Conservation (phyloP, 352 stramenopile genomes). For the Globisporangium radiosum region DNA sequence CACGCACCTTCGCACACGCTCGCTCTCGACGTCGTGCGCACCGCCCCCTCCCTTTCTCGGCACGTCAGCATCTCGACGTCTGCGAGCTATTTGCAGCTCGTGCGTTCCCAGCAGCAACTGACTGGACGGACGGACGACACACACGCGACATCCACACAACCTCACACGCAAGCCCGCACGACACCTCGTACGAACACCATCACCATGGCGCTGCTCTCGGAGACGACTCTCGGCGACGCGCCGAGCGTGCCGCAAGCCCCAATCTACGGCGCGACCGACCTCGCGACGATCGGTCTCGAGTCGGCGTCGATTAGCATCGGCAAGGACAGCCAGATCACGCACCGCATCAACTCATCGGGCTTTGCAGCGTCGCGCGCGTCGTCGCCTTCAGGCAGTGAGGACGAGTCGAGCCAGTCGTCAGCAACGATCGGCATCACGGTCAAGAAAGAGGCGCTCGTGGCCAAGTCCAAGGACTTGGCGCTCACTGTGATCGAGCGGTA, state of each 20-base stretch:
- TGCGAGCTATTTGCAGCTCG: too few species aligned
- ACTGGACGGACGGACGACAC: background rate
- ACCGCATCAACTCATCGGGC: constrained; percentile 17
- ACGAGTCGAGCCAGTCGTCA: constrained; percentile 25
- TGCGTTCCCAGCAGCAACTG: too few species aligned
- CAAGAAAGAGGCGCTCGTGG: constrained; percentile 17
- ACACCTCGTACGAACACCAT: background rate
- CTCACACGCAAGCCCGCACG: background rate
- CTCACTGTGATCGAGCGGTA: constrained; percentile 60
- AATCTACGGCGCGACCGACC: constrained; percentile 9
- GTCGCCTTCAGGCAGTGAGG: constrained; percentile 27
- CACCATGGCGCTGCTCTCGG: constrained; percentile 11
- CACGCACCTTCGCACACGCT: too few species aligned
- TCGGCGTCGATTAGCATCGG: background rate
- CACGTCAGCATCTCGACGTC: too few species aligned
- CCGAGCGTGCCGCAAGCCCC: background rate
- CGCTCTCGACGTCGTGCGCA: too few species aligned
- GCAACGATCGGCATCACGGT: constrained; percentile 2
- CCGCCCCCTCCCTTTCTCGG: too few species aligned
- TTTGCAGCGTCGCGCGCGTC: constrained; percentile 25
- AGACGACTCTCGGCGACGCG: constrained; percentile 1
- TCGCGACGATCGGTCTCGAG: background rate
- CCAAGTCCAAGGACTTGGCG: constrained; percentile 22
- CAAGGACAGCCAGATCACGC: constrained; percentile 14
- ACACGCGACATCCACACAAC: background rate